Percentiles rank a stretch among this genome's conserved stretches.
These are phyloP conservation scores for Aspergillus saccharolyticus DNA, from an alignment of 495 filamentous ascomycete species.

Conservation along the genomic window DNA sequence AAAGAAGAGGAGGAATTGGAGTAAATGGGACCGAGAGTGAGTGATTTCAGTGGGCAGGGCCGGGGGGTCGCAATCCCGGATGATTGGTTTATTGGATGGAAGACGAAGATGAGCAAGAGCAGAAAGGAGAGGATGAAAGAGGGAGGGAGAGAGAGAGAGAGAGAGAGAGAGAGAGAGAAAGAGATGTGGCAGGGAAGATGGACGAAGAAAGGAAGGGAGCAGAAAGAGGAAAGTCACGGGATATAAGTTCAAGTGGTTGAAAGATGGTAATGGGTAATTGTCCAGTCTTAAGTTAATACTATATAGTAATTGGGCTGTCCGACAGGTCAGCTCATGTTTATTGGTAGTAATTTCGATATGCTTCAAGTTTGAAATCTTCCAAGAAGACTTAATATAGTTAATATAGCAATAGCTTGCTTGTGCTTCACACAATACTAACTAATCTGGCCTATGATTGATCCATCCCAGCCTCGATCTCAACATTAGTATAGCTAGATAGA, in stretches of 20 bases:
- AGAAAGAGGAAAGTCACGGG: neutral
- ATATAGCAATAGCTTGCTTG: too few species aligned
- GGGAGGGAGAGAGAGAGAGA: constrained; percentile 33
- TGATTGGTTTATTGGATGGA: neutral
- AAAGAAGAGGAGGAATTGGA: constrained; percentile 44
- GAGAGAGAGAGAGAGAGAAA: too few species aligned
- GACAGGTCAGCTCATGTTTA: neutral
- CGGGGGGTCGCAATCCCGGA: neutral
- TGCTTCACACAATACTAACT: too few species aligned
- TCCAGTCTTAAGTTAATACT: constrained; percentile 1
- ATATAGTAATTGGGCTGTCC: neutral
- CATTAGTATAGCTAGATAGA: too few species aligned
- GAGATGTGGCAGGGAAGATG: too few species aligned
- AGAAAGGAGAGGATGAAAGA: constrained; percentile 5
- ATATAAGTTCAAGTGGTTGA: too few species aligned
- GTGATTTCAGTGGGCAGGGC: neutral
- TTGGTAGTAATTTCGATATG: neutral
- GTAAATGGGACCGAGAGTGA: constrained; percentile 9
- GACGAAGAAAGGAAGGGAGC: constrained; percentile 8
- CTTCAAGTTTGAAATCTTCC: neutral
- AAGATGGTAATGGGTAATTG: neutral
- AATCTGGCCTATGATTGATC: too few species aligned
- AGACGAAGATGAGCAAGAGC: neutral
- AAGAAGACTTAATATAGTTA: neutral
- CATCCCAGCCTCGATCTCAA: too few species aligned